Conservation (phyloP, 1,284 basidiomycete genomes). For the Puccinia horiana region DNA sequence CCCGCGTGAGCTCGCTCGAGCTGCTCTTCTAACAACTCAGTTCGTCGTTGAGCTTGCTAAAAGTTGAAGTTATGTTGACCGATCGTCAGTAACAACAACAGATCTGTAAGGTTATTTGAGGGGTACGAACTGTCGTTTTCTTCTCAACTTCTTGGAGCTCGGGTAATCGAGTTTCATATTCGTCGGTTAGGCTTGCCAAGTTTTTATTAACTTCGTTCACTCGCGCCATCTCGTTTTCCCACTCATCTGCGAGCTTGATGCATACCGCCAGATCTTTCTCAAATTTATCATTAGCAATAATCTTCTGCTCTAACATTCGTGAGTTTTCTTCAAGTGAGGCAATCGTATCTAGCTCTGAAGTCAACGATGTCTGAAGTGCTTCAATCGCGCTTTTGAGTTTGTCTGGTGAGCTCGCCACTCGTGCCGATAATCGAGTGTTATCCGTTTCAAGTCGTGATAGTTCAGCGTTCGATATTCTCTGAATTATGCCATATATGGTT, state of each 20-base stretch:
- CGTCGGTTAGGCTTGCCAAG: constrained; percentile 50
- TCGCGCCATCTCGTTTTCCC: constrained; percentile 51
- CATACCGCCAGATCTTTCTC: constrained; percentile 51
- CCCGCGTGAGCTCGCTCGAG: constrained; percentile 27
- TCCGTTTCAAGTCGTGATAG: constrained; percentile 3
- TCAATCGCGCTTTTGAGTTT: constrained; percentile 35
- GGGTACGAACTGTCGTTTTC: constrained; percentile 26
- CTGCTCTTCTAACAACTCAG: constrained; percentile 25
- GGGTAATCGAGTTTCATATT: constrained; percentile 49
- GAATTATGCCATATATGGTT: background rate
- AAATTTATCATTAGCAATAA: constrained; percentile 17
- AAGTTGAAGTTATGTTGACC: background rate
- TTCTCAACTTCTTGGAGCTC: constrained; percentile 52
- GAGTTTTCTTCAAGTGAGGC: constrained; percentile 30
- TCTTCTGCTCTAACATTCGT: constrained; percentile 24
- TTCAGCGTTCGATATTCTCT: constrained; percentile 15
- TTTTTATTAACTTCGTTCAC: constrained; percentile 49
- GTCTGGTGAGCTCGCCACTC: constrained; percentile 36
- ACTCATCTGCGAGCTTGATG: constrained; percentile 53
- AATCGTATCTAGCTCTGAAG: constrained; percentile 9
- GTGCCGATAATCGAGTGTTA: constrained; percentile 31
- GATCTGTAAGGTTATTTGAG: background rate
- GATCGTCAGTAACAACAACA: background rate
- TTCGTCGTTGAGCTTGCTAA: constrained; percentile 46
- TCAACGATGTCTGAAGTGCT: constrained; percentile 24